Evolutionary conservation across 2,329 filamentous ascomycete species (phyloP).

Genomic region (Kalaharituber pfeilii): DNA sequence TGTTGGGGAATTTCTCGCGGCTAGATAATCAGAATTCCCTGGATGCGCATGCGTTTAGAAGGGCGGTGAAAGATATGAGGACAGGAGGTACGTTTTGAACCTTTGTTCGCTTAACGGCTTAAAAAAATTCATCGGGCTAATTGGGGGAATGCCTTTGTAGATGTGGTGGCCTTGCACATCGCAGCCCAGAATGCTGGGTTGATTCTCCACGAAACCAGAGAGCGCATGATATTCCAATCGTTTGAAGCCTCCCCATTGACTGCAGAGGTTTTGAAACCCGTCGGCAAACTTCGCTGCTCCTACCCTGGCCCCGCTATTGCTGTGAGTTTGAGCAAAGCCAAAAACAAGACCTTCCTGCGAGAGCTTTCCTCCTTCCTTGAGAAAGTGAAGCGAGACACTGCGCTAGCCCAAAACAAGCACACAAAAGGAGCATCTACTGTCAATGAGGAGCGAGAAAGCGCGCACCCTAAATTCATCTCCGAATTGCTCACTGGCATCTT

Average conservation of each 20-base stretch:
- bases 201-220: constrained; percentile 25
- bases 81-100: neutral
- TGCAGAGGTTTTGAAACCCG: constrained; percentile 26
- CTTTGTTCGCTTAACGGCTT: neutral
- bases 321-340: constrained; percentile 21
- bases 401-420: constrained; percentile 18
- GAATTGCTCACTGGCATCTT: constrained; percentile 35
- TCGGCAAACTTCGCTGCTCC: constrained; percentile 29
- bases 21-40: neutral
- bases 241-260: constrained; percentile 34
- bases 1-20: neutral
- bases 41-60: neutral
- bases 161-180: constrained; percentile 29
- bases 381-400: constrained; percentile 12
- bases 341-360: constrained; percentile 19
- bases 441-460: constrained; percentile 34
- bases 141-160: no score
- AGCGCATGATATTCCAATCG: constrained; percentile 27
- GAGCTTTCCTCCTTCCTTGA: constrained; percentile 16
- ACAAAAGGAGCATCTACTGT: constrained; percentile 17
- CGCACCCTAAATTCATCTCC: constrained; percentile 35
- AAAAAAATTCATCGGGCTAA: no score
- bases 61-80: neutral
- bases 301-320: constrained; percentile 32
- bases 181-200: constrained; percentile 33